A percentile compares a stretch with the other conserved stretches of the same genome.
phyloP scores from a whole-genome alignment of 257 asterid species.

The Nicotiana noctiflora region DNA sequence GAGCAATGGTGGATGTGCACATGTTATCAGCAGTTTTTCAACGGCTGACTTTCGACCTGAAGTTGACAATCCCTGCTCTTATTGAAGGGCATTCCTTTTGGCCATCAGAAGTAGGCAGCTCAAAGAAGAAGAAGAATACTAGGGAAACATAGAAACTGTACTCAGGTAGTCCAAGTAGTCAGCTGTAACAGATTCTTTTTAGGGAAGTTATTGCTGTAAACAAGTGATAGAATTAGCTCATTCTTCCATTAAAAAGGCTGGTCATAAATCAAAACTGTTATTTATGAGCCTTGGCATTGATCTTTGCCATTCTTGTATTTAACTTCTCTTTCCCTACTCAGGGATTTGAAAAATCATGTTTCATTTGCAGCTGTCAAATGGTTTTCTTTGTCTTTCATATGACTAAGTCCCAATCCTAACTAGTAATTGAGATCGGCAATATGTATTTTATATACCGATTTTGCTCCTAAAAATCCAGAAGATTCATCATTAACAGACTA shows the following conservation, averaged over 20 bases:
- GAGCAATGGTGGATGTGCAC: constrained; percentile 80
- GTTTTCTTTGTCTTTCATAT: background rate
- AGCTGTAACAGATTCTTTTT: background rate
- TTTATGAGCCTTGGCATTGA: constrained; percentile 4
- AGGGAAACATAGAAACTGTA: background rate
- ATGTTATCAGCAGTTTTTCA: constrained; percentile 60
- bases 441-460: background rate
- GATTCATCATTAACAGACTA: background rate
- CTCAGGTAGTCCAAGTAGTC: background rate
- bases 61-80: constrained; percentile 41
- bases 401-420: background rate
- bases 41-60: constrained; percentile 52
- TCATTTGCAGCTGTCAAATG: background rate
- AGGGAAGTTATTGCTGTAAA: constrained; percentile 3
- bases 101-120: constrained; percentile 15
- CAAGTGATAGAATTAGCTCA: constrained; percentile 1
- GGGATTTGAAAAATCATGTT: background rate
- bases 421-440: background rate
- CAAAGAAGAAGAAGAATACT: constrained; percentile 29
- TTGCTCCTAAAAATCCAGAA: background rate
- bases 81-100: constrained; percentile 44
- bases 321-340: background rate
- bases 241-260: constrained; percentile 4
- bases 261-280: background rate
- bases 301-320: background rate